Evolutionary conservation across 805 yeast species (phyloP).

Genomic region (Zygosaccharomyces gambellarensis): DNA sequence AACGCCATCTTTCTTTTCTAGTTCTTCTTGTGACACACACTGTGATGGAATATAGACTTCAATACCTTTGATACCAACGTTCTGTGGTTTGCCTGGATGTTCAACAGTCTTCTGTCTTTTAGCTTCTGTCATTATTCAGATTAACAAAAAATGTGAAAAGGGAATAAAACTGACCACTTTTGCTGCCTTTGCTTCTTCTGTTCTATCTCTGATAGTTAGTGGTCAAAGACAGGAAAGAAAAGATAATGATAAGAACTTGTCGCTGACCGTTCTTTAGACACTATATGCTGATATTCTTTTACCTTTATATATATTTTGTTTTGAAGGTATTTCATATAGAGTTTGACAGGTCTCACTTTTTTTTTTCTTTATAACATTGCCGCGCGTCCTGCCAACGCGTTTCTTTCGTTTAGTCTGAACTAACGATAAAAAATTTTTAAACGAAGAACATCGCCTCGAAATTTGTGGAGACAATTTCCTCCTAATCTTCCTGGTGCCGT

Average conservation of each 20-base stretch:
- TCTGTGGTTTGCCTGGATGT: constrained; percentile 50
- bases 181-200: not conserved
- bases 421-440: not conserved
- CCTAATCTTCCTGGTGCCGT: not conserved
- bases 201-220: not conserved
- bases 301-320: not conserved
- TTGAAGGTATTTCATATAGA: not conserved
- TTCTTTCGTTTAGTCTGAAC: not conserved
- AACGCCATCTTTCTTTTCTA: constrained; percentile 80
- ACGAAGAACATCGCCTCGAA: not conserved
- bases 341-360: constrained; percentile 1
- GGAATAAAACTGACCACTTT: not conserved
- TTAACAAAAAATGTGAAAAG: not conserved
- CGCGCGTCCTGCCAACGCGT: constrained; percentile 6
- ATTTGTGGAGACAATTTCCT: too few relatives aligned
- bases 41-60: constrained; percentile 86
- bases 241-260: constrained; percentile 46
- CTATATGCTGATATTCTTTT: not conserved
- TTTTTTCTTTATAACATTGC: not conserved
- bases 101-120: constrained; percentile 30
- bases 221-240: not conserved
- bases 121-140: constrained; percentile 22
- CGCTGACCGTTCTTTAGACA: constrained; percentile 40
- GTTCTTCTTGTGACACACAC: constrained; percentile 80
- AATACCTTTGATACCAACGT: constrained; percentile 95